Evolutionary conservation across 192 early-diverging fungal genomes (phyloP), one percentile per base, ranked within the genome.

Genomic region (Backusella luteola): DNA sequence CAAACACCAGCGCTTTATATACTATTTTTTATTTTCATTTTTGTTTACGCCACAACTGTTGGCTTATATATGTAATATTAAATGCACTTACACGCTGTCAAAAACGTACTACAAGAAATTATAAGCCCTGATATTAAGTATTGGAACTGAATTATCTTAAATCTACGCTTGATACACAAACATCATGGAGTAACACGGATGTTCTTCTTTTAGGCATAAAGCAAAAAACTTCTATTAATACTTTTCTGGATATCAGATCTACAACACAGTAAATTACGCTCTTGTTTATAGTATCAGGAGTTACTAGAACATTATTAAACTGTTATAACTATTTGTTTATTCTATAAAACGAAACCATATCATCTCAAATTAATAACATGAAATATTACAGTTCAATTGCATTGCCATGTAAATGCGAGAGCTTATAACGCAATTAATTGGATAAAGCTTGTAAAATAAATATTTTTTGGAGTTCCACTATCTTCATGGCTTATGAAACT

Each of bases 151-250:
- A 56, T 23, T 56, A 56, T 2, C 19, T n/a, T 56, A 56, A 56
- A 56, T 56, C 53, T 56, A 56, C 53, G 53, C 53, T 56, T 9
- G 53, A 56, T 56, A 56, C 53, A 56, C 53, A 56, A 56, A 56
- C 21, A 21, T 21, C 21, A 21, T 56, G 1, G 9, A 56, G 53
- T 56, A 56, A 56, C 53, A 56, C 53, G 21, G 2, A 56, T 21
- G 8, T 56, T 23, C 52, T 56, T 21, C 26, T 21, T 56, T 56
- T 56, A 56, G 53, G 6, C 21, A 56, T 21, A 23, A 21, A 23
- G n/a, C 42, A 44, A 44, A 44, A 44, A 44, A 44, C 15, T 44
- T 17, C 53, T 56, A 56, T 56, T 56, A 56, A 56, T 56, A 56
- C 21, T 21, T 56, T 56, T 56, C 53, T 56, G 53, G 53, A 56